Base-by-base conservation (phyloP, 164 flowering plant genomes). In the Stephania yunnanensis region DNA sequence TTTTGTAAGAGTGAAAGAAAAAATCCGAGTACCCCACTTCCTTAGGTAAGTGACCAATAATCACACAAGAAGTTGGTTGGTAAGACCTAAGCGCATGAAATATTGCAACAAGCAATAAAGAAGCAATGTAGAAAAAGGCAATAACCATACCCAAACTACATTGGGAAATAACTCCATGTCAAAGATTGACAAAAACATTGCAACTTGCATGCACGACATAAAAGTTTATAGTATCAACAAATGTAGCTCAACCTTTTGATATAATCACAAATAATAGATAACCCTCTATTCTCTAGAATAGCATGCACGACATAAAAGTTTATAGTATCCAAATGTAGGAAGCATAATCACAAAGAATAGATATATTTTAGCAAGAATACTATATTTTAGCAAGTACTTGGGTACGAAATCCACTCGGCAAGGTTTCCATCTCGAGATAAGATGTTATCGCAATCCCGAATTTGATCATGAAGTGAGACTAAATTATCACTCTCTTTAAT, bases 391-490 rank as follows among this genome's bases (percentile, higher is more conserved):
- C 29, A 68, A 29, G 46, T 58, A 19, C 22, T 12, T 66, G 67
- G 44, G 71, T 87, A 92, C 99, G 97, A 85, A 95, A 95, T 75
- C 99, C 99, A 81, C 94, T 87, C 70, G 94, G 95, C 74, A 95
- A 93, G 31, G 90, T 87, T 84, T 95, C 99, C 99, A 95, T 95
- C 80, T 95, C n/a, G 98, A 58, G 98, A 88, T 78, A 95, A 83
- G 55, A 95, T 95, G 78, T 76, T 83, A 74, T 95, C 99, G 71
- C 99, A 95, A 63, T 93, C 97, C 76, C 88, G 93, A 82, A 95
- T 93, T 85, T 95, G 99, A 81, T 93, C 98, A 80, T 91, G 99
- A 65, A 95, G 92, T 7, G 97, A 92, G 20, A 95, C 97, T 76
- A 95, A 80, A 85, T 92, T 95, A 78, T 95, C 98, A 84, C 99